Base-by-base conservation (phyloP, 2,329 filamentous ascomycete genomes). In the Colletotrichum orbiculare region DNA sequence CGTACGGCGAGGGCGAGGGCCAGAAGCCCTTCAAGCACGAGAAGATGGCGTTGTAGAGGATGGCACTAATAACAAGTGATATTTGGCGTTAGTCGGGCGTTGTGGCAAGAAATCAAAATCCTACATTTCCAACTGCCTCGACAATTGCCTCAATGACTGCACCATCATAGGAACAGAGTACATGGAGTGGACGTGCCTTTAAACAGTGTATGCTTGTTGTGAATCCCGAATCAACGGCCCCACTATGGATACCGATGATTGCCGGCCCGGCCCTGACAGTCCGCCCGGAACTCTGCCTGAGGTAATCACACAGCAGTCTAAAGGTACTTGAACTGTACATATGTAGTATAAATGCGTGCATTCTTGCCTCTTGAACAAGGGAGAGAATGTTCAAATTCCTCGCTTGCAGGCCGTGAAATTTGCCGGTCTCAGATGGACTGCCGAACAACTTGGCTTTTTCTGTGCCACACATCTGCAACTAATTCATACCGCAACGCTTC, bases 1-100 rank as follows among this genome's bases (percentile, higher is more conserved):
- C 88, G 59, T 98, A 97, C 68, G 88, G 88, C 10, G 85, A 87
- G 61, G 87, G 86, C 2, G 83, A 87, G 65, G 86, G 86, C 15
- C 82, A 88, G 79, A 85, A 79, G 73, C 75, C 75, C 6, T 90
- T 84, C 75, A 83, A 87, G 77, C 88, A 90, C 72, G 83, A 90
- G 76, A 82, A 74, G 64, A 67, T 88, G 70, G 77, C n/a, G 15
- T 54, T 85, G 49, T 83, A 73, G 71, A 59, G 37, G 10, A 8
- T 12, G 47, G 38, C 13, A 4, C 13, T 37, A 50, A 15, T 37
- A 49, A 53, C 17, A 56, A 25, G 54, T 65, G 25, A 38, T 11
- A 15, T 45, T 47, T 43, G 47, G 63, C 63, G 63, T 63, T 62
- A 35, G n/a, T 17, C 15, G 54, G 58, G 58, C 52, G 13, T 65